Evolutionary conservation across 2,329 filamentous ascomycete species (phyloP).

Genomic region (Macrophomina pseudophaseolina): DNA sequence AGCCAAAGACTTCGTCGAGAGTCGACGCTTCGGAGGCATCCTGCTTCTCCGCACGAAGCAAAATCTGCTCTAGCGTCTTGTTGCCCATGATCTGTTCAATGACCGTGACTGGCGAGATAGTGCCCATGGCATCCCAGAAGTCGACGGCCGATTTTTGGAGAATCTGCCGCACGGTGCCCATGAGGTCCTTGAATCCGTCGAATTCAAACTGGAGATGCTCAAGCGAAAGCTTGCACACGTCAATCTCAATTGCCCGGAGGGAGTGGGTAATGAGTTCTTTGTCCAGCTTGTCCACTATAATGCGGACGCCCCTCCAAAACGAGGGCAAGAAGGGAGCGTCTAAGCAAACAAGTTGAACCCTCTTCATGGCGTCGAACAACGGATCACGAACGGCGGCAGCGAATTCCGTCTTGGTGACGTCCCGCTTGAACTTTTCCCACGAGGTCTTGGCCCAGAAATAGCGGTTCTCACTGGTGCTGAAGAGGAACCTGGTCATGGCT

Average conservation of each 20-base stretch:
- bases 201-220: conserved; percentile 64
- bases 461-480: conserved; percentile 70
- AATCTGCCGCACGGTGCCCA: conserved; percentile 72
- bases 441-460: conserved; percentile 70
- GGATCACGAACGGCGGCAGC: conserved; percentile 84
- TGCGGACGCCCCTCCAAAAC: conserved; percentile 79
- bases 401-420: conserved; percentile 75
- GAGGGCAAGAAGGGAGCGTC: conserved; percentile 63
- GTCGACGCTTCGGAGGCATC: conserved; percentile 62
- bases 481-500: conserved; percentile 83
- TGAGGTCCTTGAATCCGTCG: conserved; percentile 67
- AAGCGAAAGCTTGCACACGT: conserved; percentile 65
- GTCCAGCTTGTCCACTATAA: conserved; percentile 75
- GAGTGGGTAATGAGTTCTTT: conserved; percentile 77
- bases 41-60: conserved; percentile 53
- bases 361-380: conserved; percentile 68
- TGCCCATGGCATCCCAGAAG: conserved; percentile 87
- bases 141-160: conserved; percentile 76
- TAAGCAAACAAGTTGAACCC: conserved; percentile 62
- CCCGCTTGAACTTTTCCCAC: conserved; percentile 69
- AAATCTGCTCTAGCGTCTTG: conserved; percentile 65
- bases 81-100: conserved; percentile 84
- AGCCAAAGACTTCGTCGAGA: conserved; percentile 70
- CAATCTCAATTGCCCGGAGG: conserved; percentile 77
- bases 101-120: conserved; percentile 78